phyloP scores from a whole-genome alignment of 2,329 filamentous ascomycete genomes.

The Fusarium pseudonygamai region DNA sequence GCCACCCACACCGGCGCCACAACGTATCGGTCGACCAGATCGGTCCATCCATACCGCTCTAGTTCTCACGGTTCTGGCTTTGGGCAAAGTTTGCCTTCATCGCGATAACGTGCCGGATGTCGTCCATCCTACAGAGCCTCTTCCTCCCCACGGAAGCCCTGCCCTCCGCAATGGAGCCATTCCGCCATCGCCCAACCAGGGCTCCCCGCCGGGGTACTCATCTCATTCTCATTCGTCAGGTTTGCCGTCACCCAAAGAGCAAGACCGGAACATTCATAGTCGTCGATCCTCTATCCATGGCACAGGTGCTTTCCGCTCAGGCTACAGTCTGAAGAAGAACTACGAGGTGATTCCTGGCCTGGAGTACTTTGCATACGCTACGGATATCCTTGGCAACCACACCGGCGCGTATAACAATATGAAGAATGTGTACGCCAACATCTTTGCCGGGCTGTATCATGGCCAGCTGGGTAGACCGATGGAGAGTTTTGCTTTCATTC shows the following conservation, averaged over 20 bases:
- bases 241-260: conserved; percentile 62
- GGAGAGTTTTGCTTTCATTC: conserved; percentile 78
- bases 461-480: conserved; percentile 87
- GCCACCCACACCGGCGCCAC: conserved; percentile 43
- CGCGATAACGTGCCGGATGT: conserved; percentile 66
- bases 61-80: conserved; percentile 81
- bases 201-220: conserved; percentile 61
- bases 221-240: conserved; percentile 60
- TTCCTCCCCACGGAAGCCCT: conserved; percentile 49
- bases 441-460: conserved; percentile 88
- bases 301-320: conserved; percentile 38
- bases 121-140: conserved; percentile 51
- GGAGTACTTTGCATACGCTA: conserved; percentile 87
- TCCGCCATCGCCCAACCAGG: conserved; percentile 62
- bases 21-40: conserved; percentile 61
- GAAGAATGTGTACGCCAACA: conserved; percentile 83
- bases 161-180: conserved; percentile 58
- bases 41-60: conserved; percentile 82
- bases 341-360: conserved; percentile 88
- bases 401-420: conserved; percentile 81
- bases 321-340: conserved; percentile 62
- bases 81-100: conserved; percentile 81
- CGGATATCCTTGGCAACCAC: conserved; percentile 85
- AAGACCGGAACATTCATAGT: conserved; percentile 56
- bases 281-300: conserved; percentile 64